Percentiles rank a stretch among this genome's conserved stretches.
Evolutionary conservation across 2,329 filamentous ascomycete species (phyloP).

Genomic region (Ramularia endophylla): DNA sequence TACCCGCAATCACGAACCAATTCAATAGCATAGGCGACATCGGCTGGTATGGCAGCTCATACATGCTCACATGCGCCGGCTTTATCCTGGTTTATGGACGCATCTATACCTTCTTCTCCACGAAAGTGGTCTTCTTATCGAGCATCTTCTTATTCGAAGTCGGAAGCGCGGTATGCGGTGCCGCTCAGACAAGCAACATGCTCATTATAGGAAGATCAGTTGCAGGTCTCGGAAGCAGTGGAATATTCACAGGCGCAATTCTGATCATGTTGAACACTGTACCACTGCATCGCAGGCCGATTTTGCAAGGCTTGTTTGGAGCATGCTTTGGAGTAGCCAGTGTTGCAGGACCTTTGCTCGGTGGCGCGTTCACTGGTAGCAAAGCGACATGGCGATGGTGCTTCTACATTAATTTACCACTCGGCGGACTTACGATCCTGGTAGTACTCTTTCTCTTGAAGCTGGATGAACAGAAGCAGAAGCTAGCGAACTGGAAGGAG

Average conservation of each 20-base stretch:
- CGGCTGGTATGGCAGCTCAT: slow-evolving; percentile 35
- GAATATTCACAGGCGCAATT: slow-evolving; percentile 40
- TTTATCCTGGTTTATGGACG: slow-evolving; percentile 35
- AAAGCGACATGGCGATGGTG: slow-evolving; percentile 43
- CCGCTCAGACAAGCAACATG: slow-evolving; percentile 42
- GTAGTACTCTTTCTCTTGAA: neutral
- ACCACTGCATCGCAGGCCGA: slow-evolving; percentile 29
- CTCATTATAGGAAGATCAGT: slow-evolving; percentile 48
- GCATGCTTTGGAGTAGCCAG: slow-evolving; percentile 37
- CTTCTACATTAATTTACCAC: slow-evolving; percentile 37
- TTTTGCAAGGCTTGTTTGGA: slow-evolving; percentile 27
- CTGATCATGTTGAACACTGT: slow-evolving; percentile 15
- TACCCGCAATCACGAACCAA: slow-evolving; percentile 34
- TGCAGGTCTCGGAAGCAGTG: slow-evolving; percentile 49
- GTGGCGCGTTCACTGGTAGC: slow-evolving; percentile 43
- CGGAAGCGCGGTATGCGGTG: slow-evolving; percentile 46
- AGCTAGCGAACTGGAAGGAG: neutral
- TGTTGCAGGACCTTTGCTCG: slow-evolving; percentile 47
- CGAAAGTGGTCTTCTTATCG: slow-evolving; percentile 38
- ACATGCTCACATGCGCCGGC: slow-evolving; percentile 37
- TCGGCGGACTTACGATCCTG: slow-evolving; percentile 33
- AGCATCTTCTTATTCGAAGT: slow-evolving; percentile 39
- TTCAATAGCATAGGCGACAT: slow-evolving; percentile 34
- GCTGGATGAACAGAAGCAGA: too few relatives aligned
- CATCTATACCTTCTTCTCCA: slow-evolving; percentile 35